Evolutionary conservation across 176 grass and related monocot genomes (phyloP).

Genomic region (Thinopyrum elongatum): DNA sequence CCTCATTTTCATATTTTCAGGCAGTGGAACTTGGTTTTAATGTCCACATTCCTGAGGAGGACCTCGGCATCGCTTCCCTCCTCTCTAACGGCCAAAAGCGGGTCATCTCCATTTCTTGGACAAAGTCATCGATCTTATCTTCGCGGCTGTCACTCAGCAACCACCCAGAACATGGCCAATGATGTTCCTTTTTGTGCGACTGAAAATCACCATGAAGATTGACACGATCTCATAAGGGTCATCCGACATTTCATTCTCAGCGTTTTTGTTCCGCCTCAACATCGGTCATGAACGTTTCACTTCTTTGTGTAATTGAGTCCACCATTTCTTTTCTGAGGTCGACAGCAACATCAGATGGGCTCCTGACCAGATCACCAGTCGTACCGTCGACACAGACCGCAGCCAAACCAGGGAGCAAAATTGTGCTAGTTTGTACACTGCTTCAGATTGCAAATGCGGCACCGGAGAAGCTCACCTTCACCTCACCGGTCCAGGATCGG

Average conservation of each 20-base stretch:
- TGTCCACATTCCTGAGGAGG: slow-evolving; percentile 75
- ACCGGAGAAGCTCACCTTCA: slow-evolving; percentile 40
- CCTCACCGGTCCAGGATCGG: slow-evolving; percentile 45
- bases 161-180: slow-evolving; percentile 88
- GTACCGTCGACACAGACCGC: slow-evolving; percentile 67
- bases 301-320: slow-evolving; percentile 58
- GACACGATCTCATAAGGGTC: slow-evolving; percentile 69
- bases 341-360: slow-evolving; percentile 53
- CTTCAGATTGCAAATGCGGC: slow-evolving; percentile 57
- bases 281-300: slow-evolving; percentile 70
- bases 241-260: slow-evolving; percentile 46
- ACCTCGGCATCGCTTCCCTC: slow-evolving; percentile 61
- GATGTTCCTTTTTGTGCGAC: slow-evolving; percentile 72
- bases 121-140: slow-evolving; percentile 95
- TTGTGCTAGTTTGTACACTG: slow-evolving; percentile 67
- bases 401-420: slow-evolving; percentile 71
- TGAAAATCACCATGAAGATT: slow-evolving; percentile 76
- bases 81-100: slow-evolving; percentile 74
- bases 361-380: slow-evolving; percentile 60
- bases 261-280: slow-evolving; percentile 22
- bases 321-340: slow-evolving; percentile 79
- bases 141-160: slow-evolving; percentile 74
- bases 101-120: slow-evolving; percentile 82
- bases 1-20: slow-evolving; percentile 61
- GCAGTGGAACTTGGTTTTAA: slow-evolving; percentile 78